Conservation (phyloP, 441 rosid genomes). For the California macrophylla region DNA sequence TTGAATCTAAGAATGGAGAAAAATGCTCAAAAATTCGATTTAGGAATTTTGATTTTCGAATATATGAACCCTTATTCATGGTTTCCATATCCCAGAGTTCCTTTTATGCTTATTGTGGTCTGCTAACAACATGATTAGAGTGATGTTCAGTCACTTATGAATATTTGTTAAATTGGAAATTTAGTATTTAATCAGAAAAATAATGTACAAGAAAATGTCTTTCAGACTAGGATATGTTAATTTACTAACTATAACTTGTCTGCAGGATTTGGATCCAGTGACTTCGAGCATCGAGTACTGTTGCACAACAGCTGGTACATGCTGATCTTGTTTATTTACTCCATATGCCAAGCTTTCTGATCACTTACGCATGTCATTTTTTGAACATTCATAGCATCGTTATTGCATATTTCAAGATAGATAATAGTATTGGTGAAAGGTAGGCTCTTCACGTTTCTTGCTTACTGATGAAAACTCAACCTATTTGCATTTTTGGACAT, state of each 20-base stretch:
- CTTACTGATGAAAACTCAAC: not conserved
- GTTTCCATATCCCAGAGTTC: not conserved
- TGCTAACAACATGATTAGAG: not conserved
- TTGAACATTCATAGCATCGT: not conserved
- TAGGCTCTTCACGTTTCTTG: not conserved
- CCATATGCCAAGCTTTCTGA: slow-evolving; percentile 13
- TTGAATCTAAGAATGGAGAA: too few relatives aligned
- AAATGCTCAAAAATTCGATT: too few relatives aligned
- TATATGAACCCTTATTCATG: too few relatives aligned
- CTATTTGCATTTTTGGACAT: not conserved
- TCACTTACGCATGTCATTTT: not conserved
- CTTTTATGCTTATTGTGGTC: not conserved
- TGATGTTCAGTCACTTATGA: not conserved
- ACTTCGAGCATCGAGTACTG: slow-evolving; percentile 66
- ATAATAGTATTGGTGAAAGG: not conserved
- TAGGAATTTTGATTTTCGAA: too few relatives aligned
- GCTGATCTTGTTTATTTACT: slow-evolving; percentile 9
- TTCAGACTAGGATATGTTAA: not conserved
- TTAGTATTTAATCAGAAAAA: not conserved
- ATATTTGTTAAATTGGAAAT: not conserved
- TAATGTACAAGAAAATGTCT: not conserved
- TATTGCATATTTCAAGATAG: not conserved
- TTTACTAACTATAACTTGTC: slow-evolving; percentile 1
- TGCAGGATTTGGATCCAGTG: slow-evolving; percentile 60
- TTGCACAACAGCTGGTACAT: slow-evolving; percentile 81